Percentiles rank a stretch among this genome's conserved stretches.
phyloP scores from a whole-genome alignment of 2,329 filamentous ascomycete species.

The Pestalotiopsis sp. region DNA sequence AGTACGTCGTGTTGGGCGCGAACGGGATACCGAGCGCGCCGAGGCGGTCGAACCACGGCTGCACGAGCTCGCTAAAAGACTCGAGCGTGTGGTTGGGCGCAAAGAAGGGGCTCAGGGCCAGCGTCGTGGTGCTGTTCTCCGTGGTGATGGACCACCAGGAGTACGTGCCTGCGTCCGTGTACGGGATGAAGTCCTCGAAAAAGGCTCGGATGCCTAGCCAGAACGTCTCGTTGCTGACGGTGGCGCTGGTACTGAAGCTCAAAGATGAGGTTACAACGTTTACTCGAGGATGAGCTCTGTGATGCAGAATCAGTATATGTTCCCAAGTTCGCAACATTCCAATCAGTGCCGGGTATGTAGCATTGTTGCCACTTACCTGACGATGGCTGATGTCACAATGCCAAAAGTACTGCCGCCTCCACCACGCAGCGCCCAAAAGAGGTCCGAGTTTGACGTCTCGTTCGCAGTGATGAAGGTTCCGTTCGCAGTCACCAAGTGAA shows the following conservation, averaged over 20 bases:
- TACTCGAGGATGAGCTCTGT: conserved; percentile 30
- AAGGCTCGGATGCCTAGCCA: conserved; percentile 31
- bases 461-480: conserved; percentile 46
- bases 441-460: conserved; percentile 43
- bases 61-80: conserved; percentile 27
- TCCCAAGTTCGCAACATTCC: no score
- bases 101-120: conserved; percentile 34
- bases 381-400: conserved; percentile 42
- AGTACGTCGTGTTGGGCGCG: conserved; percentile 28
- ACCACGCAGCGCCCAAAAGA: conserved; percentile 55
- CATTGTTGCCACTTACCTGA: conserved; percentile 35
- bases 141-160: conserved; percentile 30
- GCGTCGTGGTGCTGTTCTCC: conserved; percentile 19
- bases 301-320: background rate
- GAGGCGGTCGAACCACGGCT: conserved; percentile 31
- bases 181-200: conserved; percentile 31
- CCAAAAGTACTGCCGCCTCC: conserved; percentile 48
- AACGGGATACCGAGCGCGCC: conserved; percentile 25
- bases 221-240: conserved; percentile 32
- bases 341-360: conserved; percentile 16
- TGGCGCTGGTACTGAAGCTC: conserved; percentile 18
- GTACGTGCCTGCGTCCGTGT: conserved; percentile 36
- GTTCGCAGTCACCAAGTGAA: conserved; percentile 51
- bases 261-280: conserved; percentile 30
- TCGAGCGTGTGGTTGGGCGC: conserved; percentile 27